These are phyloP conservation scores for Crucibulum parvulum DNA, from an alignment of 1,284 basidiomycete species.

Conservation along the genomic window DNA sequence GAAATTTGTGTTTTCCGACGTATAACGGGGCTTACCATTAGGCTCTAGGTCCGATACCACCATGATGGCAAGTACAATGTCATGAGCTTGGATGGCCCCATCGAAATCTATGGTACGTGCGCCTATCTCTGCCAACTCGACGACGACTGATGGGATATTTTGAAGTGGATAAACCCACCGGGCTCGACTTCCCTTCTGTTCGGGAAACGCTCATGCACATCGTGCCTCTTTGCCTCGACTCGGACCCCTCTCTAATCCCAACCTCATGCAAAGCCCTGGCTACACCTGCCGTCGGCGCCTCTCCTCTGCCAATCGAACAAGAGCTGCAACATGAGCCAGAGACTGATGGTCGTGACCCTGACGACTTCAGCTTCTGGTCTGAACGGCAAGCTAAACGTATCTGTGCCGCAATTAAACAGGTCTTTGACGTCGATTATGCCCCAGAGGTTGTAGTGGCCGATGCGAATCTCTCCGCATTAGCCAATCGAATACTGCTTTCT, in stretches of 20 bases:
- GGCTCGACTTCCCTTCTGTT: conserved; percentile 69
- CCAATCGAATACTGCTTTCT: conserved; percentile 85
- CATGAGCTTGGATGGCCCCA: conserved; percentile 81
- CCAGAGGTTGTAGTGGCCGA: conserved; percentile 93
- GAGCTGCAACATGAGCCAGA: conserved; percentile 31
- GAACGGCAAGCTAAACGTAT: conserved; percentile 90
- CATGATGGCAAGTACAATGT: conserved; percentile 98
- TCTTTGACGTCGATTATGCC: conserved; percentile 89
- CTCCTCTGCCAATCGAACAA: background rate
- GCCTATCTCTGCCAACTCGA: conserved; percentile 2
- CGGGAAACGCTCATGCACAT: conserved; percentile 75
- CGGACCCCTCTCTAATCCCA: conserved; percentile 84
- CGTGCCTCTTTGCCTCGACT: conserved; percentile 88
- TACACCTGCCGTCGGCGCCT: conserved; percentile 16
- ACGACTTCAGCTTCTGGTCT: conserved; percentile 96
- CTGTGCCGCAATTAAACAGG: conserved; percentile 76
- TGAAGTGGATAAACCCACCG: conserved; percentile 71
- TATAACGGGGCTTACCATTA: conserved; percentile 8
- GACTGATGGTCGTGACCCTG: conserved; percentile 68
- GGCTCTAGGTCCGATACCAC: conserved; percentile 76
- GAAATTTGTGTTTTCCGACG: background rate
- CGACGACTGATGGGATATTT: background rate
- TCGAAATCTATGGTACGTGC: conserved; percentile 86
- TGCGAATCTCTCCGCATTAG: conserved; percentile 86
- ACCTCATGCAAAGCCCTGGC: conserved; percentile 60